Percentiles rank a stretch among this genome's conserved stretches.
Evolutionary conservation across 495 filamentous ascomycete genomes (phyloP).

Genomic region (Tetracladium setigerum): DNA sequence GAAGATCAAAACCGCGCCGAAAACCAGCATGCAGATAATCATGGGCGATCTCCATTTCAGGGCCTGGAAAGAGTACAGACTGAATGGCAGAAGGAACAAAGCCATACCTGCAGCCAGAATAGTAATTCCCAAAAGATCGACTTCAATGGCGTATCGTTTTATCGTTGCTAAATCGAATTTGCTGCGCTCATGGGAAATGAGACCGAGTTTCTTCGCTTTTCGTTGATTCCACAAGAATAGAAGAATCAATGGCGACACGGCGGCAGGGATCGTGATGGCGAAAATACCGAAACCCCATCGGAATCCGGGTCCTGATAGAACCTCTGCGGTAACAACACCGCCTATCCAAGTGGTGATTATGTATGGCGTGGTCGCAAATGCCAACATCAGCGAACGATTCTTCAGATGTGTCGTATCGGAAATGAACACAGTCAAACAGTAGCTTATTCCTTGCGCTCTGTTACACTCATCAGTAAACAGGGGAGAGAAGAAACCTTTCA

Average conservation of each 20-base stretch:
- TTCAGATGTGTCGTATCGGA: slow-evolving; percentile 51
- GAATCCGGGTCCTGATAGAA: slow-evolving; percentile 33
- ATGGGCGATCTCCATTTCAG: slow-evolving; percentile 39
- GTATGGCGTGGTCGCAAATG: slow-evolving; percentile 48
- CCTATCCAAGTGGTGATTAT: slow-evolving; percentile 45
- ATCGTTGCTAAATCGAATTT: slow-evolving; percentile 43
- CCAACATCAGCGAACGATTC: slow-evolving; percentile 48
- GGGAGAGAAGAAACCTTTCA: neutral
- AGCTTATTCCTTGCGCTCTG: slow-evolving; percentile 39
- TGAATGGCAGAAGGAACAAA: slow-evolving; percentile 55
- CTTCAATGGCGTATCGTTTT: slow-evolving; percentile 39
- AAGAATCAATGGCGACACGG: slow-evolving; percentile 34
- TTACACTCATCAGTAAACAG: slow-evolving; percentile 14
- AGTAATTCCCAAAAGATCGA: slow-evolving; percentile 37
- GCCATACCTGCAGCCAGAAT: slow-evolving; percentile 46
- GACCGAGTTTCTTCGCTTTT: slow-evolving; percentile 49
- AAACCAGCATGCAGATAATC: slow-evolving; percentile 50
- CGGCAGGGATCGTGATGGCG: slow-evolving; percentile 40
- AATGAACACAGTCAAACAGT: slow-evolving; percentile 46
- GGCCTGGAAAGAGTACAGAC: slow-evolving; percentile 36
- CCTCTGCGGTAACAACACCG: slow-evolving; percentile 28
- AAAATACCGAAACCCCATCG: slow-evolving; percentile 51
- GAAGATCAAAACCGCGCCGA: slow-evolving; percentile 46
- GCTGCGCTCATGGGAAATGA: slow-evolving; percentile 38
- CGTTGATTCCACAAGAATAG: slow-evolving; percentile 36